Conservation (phyloP, 208 protist species). For the Phytomonas sp. region DNA sequence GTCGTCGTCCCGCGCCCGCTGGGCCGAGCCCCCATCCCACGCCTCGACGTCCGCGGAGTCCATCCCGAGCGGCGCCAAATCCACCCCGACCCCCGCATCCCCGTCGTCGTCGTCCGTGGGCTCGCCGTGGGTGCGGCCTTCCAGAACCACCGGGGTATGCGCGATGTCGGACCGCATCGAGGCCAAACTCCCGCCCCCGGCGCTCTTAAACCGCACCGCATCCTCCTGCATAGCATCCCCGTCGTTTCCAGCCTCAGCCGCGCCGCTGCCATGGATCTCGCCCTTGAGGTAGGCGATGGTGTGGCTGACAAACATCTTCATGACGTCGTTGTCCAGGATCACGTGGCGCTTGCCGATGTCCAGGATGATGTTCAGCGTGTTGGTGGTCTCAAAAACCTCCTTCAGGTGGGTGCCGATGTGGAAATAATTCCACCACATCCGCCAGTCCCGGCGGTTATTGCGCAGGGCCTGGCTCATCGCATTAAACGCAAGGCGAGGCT, state of each 20-base stretch:
- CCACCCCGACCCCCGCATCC: conserved; percentile 16
- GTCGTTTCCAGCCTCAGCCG: conserved; percentile 17
- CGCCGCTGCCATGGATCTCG: conserved; percentile 41
- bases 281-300: conserved; percentile 74
- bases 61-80: conserved; percentile 25
- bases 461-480: conserved; percentile 83
- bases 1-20: too few relatives aligned
- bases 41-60: conserved; percentile 19
- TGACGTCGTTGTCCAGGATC: conserved; percentile 41
- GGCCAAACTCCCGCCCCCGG: conserved; percentile 9
- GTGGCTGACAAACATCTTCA: conserved; percentile 70
- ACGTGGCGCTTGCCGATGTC: conserved; percentile 70
- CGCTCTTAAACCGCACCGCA: conserved; percentile 21
- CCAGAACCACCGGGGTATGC: conserved; percentile 28
- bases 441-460: conserved; percentile 82
- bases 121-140: not conserved
- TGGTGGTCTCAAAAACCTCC: conserved; percentile 79
- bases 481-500: conserved; percentile 82
- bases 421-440: conserved; percentile 91
- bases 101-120: conserved; percentile 14
- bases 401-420: conserved; percentile 76
- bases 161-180: conserved; percentile 22
- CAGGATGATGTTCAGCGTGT: conserved; percentile 69
- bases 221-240: conserved; percentile 16
- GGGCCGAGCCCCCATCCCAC: not conserved